These are phyloP conservation scores for Citeromyces matritensis DNA, from an alignment of 805 yeast species.

Conservation along the genomic window DNA sequence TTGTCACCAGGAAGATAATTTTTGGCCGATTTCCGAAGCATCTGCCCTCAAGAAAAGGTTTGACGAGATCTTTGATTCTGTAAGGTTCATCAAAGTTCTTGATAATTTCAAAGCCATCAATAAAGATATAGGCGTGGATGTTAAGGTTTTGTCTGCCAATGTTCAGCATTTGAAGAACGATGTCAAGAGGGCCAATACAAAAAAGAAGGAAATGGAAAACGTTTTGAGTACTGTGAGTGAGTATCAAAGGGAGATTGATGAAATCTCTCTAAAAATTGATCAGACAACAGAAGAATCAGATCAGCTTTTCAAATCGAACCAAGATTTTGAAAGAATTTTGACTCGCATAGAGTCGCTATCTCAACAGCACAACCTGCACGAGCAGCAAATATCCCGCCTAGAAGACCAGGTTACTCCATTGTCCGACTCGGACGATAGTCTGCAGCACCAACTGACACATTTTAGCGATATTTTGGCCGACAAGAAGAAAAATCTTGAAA, in stretches of 20 bases:
- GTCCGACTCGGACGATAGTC: slow-evolving; percentile 23
- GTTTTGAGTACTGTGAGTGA: slow-evolving; percentile 26
- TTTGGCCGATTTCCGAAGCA: slow-evolving; percentile 96
- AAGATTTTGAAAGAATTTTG: slow-evolving; percentile 62
- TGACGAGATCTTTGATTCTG: slow-evolving; percentile 93
- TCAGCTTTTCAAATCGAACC: slow-evolving; percentile 56
- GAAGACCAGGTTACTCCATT: slow-evolving; percentile 27
- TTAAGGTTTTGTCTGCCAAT: slow-evolving; percentile 61
- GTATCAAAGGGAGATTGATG: slow-evolving; percentile 31
- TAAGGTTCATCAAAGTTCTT: slow-evolving; percentile 81
- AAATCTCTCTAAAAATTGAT: slow-evolving; percentile 32
- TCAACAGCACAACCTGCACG: slow-evolving; percentile 26
- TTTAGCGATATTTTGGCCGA: slow-evolving; percentile 16
- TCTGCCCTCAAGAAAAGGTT: slow-evolving; percentile 77
- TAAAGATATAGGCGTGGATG: slow-evolving; percentile 65
- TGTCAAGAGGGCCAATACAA: slow-evolving; percentile 51
- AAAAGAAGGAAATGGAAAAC: slow-evolving; percentile 27
- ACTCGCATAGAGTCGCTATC: slow-evolving; percentile 45
- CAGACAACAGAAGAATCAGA: slow-evolving; percentile 44
- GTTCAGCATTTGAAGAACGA: slow-evolving; percentile 68
- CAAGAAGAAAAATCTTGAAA: slow-evolving; percentile 11
- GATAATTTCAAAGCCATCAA: slow-evolving; percentile 63
- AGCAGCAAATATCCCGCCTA: slow-evolving; percentile 37
- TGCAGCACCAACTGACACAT: slow-evolving; percentile 22
- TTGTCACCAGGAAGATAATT: slow-evolving; percentile 93